Conservation (phyloP, 768 basidiomycete genomes). For the Udeniomyces megalosporus region DNA sequence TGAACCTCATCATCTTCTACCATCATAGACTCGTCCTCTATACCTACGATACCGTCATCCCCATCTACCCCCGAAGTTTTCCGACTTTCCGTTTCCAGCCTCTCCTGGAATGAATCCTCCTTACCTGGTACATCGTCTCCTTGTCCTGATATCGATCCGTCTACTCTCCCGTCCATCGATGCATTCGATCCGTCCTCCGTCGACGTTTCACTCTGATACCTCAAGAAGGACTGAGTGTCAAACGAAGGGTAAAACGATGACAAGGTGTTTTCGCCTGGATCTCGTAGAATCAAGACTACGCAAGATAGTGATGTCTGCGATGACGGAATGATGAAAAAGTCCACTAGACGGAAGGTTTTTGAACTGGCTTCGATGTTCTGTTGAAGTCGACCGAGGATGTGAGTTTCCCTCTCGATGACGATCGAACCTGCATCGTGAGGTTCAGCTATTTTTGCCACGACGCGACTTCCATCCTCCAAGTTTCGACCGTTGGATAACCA, state of each 20-base stretch:
- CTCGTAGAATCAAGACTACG: conserved; percentile 51
- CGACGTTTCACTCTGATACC: too few species aligned
- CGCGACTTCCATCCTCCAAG: conserved; percentile 1
- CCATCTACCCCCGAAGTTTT: neutral
- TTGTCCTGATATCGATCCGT: too few species aligned
- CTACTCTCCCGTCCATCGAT: too few species aligned
- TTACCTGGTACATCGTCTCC: neutral
- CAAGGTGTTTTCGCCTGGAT: conserved; percentile 52
- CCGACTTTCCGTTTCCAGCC: neutral
- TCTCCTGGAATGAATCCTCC: neutral
- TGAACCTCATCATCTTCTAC: neutral
- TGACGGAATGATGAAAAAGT: conserved; percentile 25
- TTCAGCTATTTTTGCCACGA: conserved; percentile 5
- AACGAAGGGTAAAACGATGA: conserved; percentile 53
- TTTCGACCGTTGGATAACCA: neutral
- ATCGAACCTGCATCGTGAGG: neutral
- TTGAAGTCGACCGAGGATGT: neutral
- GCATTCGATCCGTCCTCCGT: too few species aligned
- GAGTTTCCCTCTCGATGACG: conserved; percentile 7
- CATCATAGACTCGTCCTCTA: neutral
- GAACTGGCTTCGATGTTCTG: neutral
- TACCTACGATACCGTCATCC: neutral
- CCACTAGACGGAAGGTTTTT: neutral
- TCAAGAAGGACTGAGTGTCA: conserved; percentile 50
- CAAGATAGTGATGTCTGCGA: conserved; percentile 44